These are phyloP conservation scores for Cladophialophora bantiana DNA, from an alignment of 2,329 filamentous ascomycete species.

Conservation along the genomic window DNA sequence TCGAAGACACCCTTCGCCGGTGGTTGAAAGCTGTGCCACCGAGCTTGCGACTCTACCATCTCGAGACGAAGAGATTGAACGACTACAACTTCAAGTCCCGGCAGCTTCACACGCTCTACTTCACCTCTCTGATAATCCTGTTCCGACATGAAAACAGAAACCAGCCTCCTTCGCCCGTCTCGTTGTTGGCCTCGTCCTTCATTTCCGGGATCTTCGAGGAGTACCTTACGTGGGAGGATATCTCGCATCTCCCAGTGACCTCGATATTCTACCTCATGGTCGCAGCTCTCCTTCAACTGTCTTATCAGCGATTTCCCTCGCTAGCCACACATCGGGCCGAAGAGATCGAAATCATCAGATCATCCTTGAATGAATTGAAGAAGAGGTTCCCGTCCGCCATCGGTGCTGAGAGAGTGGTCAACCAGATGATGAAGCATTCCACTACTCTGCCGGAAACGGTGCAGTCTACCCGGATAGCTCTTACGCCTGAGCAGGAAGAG, in stretches of 20 bases:
- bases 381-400: slow-evolving; percentile 33
- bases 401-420: slow-evolving; percentile 34
- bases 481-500: slow-evolving; percentile 20
- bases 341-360: slow-evolving; percentile 31
- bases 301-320: slow-evolving; percentile 33
- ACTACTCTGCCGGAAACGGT: neutral
- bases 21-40: slow-evolving; percentile 46
- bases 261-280: slow-evolving; percentile 37
- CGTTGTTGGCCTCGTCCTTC: slow-evolving; percentile 33
- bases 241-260: slow-evolving; percentile 29
- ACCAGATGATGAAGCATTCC: slow-evolving; percentile 20
- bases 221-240: slow-evolving; percentile 33
- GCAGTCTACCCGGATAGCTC: neutral
- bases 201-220: slow-evolving; percentile 36
- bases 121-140: slow-evolving; percentile 32
- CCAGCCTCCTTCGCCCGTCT: slow-evolving; percentile 27
- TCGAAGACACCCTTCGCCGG: slow-evolving; percentile 44
- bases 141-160: slow-evolving; percentile 29
- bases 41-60: slow-evolving; percentile 27
- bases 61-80: slow-evolving; percentile 19
- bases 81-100: slow-evolving; percentile 33
- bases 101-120: slow-evolving; percentile 35
- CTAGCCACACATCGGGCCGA: slow-evolving; percentile 21
- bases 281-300: slow-evolving; percentile 33
- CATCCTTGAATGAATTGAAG: slow-evolving; percentile 29